A percentile compares a stretch with the other conserved stretches of the same genome.
Conservation (phyloP, 2,329 filamentous ascomycete genomes). For the Byssochlamys sp. region DNA sequence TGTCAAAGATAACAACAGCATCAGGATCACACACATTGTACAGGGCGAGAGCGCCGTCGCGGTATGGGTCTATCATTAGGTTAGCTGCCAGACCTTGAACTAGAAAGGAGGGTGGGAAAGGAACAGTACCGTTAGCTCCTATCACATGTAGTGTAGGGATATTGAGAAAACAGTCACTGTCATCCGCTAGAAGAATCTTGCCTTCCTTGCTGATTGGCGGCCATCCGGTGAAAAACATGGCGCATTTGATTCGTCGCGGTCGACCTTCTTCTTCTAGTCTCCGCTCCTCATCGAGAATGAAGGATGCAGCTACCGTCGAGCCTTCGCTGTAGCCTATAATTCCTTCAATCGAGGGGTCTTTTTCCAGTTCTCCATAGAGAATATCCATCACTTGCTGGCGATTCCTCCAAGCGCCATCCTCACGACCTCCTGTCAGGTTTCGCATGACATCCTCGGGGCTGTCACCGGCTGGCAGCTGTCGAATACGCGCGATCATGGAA, state of each 20-base stretch:
- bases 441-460: no score
- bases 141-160: slow-evolving; percentile 35
- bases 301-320: slow-evolving; percentile 45
- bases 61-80: slow-evolving; percentile 45
- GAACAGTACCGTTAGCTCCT: slow-evolving; percentile 12
- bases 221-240: slow-evolving; percentile 42
- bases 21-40: slow-evolving; percentile 55
- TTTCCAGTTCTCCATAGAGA: not conserved
- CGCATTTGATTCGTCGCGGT: slow-evolving; percentile 34
- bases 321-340: slow-evolving; percentile 55
- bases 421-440: not conserved
- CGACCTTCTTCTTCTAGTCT: slow-evolving; percentile 27
- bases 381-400: not conserved
- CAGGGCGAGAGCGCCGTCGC: slow-evolving; percentile 51
- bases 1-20: slow-evolving; percentile 52
- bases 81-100: slow-evolving; percentile 1
- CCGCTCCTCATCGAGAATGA: slow-evolving; percentile 44
- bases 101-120: no score
- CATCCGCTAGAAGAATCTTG: slow-evolving; percentile 30
- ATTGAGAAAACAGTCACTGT: slow-evolving; percentile 33
- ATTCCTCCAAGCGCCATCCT: not conserved
- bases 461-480: no score
- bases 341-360: slow-evolving; percentile 32
- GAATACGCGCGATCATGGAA: no score
- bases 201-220: slow-evolving; percentile 29